These are phyloP conservation scores for Chimonanthus praecox DNA, from an alignment of 164 flowering plant genomes.

Conservation along the genomic window DNA sequence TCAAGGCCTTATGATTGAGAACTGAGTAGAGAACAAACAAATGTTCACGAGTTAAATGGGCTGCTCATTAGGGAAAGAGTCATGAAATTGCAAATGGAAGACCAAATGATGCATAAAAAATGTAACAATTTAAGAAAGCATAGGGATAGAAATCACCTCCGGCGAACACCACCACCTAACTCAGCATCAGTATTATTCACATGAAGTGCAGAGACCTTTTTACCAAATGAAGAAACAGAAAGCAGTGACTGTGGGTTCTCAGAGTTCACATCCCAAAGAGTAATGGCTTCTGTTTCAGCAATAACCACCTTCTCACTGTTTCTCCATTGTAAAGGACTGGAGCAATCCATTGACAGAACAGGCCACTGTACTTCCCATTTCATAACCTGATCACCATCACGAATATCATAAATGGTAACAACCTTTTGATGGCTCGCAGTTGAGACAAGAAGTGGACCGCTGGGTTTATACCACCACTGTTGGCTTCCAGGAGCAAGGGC, in stretches of 20 bases:
- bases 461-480: slow-evolving; percentile 95
- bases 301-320: slow-evolving; percentile 82
- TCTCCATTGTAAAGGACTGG: slow-evolving; percentile 98
- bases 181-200: slow-evolving; percentile 90
- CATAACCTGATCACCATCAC: slow-evolving; percentile 91
- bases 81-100: not conserved
- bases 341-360: slow-evolving; percentile 60
- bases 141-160: slow-evolving; percentile 43
- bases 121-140: not conserved
- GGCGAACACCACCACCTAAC: slow-evolving; percentile 86
- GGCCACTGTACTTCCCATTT: slow-evolving; percentile 76
- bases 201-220: slow-evolving; percentile 77
- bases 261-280: slow-evolving; percentile 89
- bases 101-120: not conserved
- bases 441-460: slow-evolving; percentile 82
- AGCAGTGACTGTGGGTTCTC: slow-evolving; percentile 50
- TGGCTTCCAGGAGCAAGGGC: slow-evolving; percentile 37
- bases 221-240: slow-evolving; percentile 50
- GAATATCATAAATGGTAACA: slow-evolving; percentile 71
- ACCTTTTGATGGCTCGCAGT: slow-evolving; percentile 57
- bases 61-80: too few relatives aligned
- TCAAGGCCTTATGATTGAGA: too few relatives aligned
- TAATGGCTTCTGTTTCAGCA: slow-evolving; percentile 67
- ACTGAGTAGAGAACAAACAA: not conserved
- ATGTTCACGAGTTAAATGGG: too few relatives aligned